These are phyloP conservation scores for Pestalotiopsis sp. DNA, from an alignment of 2,329 filamentous ascomycete genomes.

Conservation along the genomic window DNA sequence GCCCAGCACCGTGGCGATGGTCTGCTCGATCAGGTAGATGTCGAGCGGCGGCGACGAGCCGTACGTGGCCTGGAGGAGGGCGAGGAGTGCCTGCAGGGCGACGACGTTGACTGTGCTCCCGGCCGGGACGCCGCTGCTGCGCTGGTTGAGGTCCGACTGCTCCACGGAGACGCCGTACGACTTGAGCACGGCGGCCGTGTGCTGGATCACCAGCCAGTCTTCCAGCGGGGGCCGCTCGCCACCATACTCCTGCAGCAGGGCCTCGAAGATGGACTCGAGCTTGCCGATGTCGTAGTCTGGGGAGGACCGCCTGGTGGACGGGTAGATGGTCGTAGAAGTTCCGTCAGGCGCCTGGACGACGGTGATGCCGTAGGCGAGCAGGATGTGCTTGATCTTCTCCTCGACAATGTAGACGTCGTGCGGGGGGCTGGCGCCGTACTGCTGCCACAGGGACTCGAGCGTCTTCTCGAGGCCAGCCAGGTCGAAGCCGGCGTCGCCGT, in stretches of 20 bases:
- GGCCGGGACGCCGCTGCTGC: slow-evolving; percentile 16
- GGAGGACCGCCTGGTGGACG: slow-evolving; percentile 11
- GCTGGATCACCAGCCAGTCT: slow-evolving; percentile 22
- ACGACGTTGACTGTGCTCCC: slow-evolving; percentile 22
- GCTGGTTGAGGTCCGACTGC: slow-evolving; percentile 2
- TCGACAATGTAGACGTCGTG: slow-evolving; percentile 15
- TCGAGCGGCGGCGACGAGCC: slow-evolving; percentile 21
- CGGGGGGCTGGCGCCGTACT: slow-evolving; percentile 13
- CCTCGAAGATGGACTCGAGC: slow-evolving; percentile 1
- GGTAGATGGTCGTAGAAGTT: slow-evolving; percentile 10
- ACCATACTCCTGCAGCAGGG: slow-evolving; percentile 14
- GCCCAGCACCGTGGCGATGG: slow-evolving; percentile 23
- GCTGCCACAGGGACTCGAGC: slow-evolving; percentile 16
- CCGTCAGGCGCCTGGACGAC: slow-evolving; percentile 12
- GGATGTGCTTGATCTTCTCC: slow-evolving; percentile 14
- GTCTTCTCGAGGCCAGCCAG: slow-evolving; percentile 21
- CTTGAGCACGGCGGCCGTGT: slow-evolving; percentile 21
- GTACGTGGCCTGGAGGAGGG: slow-evolving; percentile 22
- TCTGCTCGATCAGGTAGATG: slow-evolving; percentile 28
- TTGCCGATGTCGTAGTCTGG: slow-evolving; percentile 10
- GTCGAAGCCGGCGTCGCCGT: slow-evolving; percentile 18
- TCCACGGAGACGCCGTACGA: slow-evolving; percentile 19
- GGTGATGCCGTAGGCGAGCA: slow-evolving; percentile 12
- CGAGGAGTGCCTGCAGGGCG: slow-evolving; percentile 22
- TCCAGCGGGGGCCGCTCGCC: slow-evolving; percentile 16